Conservation (phyloP, 2,329 filamentous ascomycete species). For the Nemania sp. region DNA sequence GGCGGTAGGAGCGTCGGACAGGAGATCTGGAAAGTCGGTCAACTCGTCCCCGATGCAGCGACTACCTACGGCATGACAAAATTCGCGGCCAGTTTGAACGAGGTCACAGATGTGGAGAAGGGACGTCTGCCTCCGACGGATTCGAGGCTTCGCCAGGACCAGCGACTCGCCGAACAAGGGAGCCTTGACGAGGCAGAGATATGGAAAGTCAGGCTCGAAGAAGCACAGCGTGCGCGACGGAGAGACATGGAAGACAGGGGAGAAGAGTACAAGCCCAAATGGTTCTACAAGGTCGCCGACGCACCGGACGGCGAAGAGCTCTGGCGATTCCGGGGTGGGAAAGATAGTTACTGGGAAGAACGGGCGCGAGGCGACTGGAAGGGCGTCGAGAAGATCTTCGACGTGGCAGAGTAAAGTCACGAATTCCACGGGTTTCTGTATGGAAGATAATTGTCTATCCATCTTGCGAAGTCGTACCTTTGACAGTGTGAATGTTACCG, state of each 20-base stretch:
- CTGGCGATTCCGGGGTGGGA: slow-evolving; percentile 78
- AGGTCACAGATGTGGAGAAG: slow-evolving; percentile 80
- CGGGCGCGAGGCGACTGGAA: slow-evolving; percentile 51
- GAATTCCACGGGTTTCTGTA: not conserved
- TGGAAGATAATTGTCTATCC: not conserved
- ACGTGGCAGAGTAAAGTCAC: slow-evolving; percentile 25
- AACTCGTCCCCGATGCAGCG: slow-evolving; percentile 76
- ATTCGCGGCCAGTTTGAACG: slow-evolving; percentile 86
- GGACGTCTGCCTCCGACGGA: slow-evolving; percentile 80
- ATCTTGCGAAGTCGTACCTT: no score
- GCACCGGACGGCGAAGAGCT: slow-evolving; percentile 65
- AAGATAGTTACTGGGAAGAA: slow-evolving; percentile 94
- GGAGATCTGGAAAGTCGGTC: slow-evolving; percentile 78
- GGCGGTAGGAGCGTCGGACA: slow-evolving; percentile 61
- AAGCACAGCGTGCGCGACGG: slow-evolving; percentile 77
- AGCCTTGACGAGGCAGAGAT: slow-evolving; percentile 82
- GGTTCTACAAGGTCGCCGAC: slow-evolving; percentile 78
- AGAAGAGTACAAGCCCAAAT: slow-evolving; percentile 73
- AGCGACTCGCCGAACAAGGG: slow-evolving; percentile 81
- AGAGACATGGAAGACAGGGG: slow-evolving; percentile 76
- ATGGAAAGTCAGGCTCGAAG: slow-evolving; percentile 82
- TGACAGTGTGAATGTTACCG: no score
- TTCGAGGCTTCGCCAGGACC: slow-evolving; percentile 81
- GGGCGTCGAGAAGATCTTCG: slow-evolving; percentile 39
- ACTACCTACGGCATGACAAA: slow-evolving; percentile 86